These are phyloP conservation scores for Carnegiea gigantea DNA, from an alignment of 179 eudicot species.

Conservation along the genomic window DNA sequence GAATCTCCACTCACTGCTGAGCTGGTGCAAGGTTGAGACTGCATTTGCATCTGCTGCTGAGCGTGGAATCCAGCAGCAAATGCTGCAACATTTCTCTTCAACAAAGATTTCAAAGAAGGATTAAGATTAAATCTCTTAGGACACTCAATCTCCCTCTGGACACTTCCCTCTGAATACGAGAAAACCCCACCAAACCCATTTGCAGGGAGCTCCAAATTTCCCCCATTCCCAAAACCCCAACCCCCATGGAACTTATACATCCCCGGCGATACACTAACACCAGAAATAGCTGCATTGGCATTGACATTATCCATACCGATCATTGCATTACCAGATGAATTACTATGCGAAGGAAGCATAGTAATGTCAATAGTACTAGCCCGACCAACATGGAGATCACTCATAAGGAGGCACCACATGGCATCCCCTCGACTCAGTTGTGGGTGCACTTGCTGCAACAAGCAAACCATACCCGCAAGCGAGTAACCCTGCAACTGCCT, in stretches of 20 bases:
- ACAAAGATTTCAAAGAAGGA: slow-evolving; percentile 79
- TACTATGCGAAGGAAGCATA: slow-evolving; percentile 46
- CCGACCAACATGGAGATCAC: slow-evolving; percentile 89
- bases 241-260: slow-evolving; percentile 81
- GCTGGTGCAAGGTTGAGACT: slow-evolving; percentile 44
- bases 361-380: slow-evolving; percentile 91
- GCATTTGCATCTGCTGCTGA: slow-evolving; percentile 48
- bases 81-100: slow-evolving; percentile 82
- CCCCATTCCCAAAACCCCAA: slow-evolving; percentile 81
- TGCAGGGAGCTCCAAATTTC: slow-evolving; percentile 51
- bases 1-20: slow-evolving; percentile 22
- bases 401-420: slow-evolving; percentile 97
- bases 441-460: slow-evolving; percentile 82
- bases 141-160: slow-evolving; percentile 76
- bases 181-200: slow-evolving; percentile 51
- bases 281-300: slow-evolving; percentile 33
- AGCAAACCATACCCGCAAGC: slow-evolving; percentile 78
- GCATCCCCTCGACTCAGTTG: slow-evolving; percentile 91
- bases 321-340: slow-evolving; percentile 33
- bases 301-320: slow-evolving; percentile 39
- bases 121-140: slow-evolving; percentile 87
- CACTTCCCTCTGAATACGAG: slow-evolving; percentile 44
- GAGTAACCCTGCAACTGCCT: slow-evolving; percentile 93
- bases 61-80: slow-evolving; percentile 85
- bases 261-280: slow-evolving; percentile 54